Evolutionary conservation across 75 land plant genomes (phyloP), one percentile per base, ranked within the genome.

Genomic region (Gnetum montanum): DNA sequence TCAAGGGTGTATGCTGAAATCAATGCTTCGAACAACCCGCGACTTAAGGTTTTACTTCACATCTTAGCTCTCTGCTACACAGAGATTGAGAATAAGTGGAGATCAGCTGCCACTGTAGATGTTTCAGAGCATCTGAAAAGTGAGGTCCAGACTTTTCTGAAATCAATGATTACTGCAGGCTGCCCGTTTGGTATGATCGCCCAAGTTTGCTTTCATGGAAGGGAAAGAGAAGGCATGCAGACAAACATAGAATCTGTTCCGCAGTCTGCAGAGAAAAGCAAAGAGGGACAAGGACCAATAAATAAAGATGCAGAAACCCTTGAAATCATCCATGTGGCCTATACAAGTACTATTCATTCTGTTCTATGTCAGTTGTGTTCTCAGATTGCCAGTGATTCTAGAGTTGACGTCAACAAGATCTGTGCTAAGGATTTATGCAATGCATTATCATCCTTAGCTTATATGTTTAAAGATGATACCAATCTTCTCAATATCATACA

Each of bases 61-160:
- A 65, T 83, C 20, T 70, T 87, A 3, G 66, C 84, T 36, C 78
- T 72, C 1, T 83, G 80, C 71, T 64, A 68, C 68, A 31, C 54
- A 30, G 57, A 71, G 23, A 57, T 78, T 54, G 60, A 62, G 63
- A 56, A 52, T 46, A 54, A n/a, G 22, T 30, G 8, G 8, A 13
- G 18, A 4, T 4, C 1, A 29, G 35, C 18, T 2, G 3, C 3
- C 28, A 25, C 31, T 4, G 19, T 31, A 22, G 13, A n/a, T 20
- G 36, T 33, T 53, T 23, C 4, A 10, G 37, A 53, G 11, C 4
- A 2, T 4, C 37, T 53, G 0, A 53, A 34, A 33, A 53, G 11
- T 22, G 55, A 33, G 13, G n/a, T 53, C 23, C 12, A 11, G 41
- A 59, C 51, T 54, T 71, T 71, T 26, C 24, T 71, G 12, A 50